Conservation (phyloP, 495 filamentous ascomycete species). For the Daldinia childiae region DNA sequence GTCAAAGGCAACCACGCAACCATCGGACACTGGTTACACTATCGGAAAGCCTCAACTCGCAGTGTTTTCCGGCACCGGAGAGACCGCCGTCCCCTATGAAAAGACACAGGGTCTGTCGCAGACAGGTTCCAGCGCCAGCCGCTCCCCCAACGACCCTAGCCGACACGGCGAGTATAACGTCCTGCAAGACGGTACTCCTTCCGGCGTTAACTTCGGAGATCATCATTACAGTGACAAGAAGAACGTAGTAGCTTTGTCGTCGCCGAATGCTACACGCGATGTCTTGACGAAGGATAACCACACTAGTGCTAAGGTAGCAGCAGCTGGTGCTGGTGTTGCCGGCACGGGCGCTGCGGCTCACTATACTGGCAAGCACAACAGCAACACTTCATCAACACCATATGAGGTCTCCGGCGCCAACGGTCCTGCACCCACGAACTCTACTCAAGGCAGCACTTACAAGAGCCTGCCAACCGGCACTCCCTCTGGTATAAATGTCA, state of each 20-base stretch:
- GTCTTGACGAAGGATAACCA: constrained; percentile 10
- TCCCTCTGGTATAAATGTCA: constrained; percentile 40
- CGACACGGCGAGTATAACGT: constrained; percentile 37
- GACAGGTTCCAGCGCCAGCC: not conserved
- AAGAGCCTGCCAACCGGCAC: constrained; percentile 42
- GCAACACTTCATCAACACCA: not conserved
- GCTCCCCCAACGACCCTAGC: constrained; percentile 1
- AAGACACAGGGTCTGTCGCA: not conserved
- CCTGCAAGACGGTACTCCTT: constrained; percentile 36
- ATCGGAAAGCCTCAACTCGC: constrained; percentile 14
- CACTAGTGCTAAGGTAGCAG: constrained; percentile 15
- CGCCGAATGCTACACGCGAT: not conserved
- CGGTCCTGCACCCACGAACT: not conserved
- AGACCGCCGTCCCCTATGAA: not conserved
- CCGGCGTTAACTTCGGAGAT: constrained; percentile 30
- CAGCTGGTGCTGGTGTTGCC: constrained; percentile 14
- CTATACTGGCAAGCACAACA: constrained; percentile 1
- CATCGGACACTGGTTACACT: not conserved
- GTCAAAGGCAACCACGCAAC: not conserved
- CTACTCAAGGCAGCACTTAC: constrained; percentile 18
- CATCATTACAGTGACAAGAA: constrained; percentile 4
- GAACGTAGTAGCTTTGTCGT: not conserved
- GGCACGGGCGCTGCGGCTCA: constrained; percentile 14
- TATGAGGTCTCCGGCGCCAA: not conserved
- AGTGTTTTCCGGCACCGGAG: not conserved